Evolutionary conservation across 78 protist genomes (phyloP), one percentile per base, ranked within the genome.

Genomic region (Cavenderia fasciculata): DNA sequence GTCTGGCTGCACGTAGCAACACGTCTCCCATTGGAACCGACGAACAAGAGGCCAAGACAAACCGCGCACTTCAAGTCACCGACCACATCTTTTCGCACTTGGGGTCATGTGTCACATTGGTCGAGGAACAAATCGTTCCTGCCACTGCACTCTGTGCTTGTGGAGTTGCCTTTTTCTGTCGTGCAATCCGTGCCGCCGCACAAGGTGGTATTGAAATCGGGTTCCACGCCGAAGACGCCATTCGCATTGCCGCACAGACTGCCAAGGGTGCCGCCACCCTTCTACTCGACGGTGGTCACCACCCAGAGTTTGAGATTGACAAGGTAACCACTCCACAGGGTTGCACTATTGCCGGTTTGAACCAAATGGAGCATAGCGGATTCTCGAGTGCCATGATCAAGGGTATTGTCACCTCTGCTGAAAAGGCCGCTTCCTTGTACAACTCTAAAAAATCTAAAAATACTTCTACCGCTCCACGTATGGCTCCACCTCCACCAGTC

Each of bases 81-180:
- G 33, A 74, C 59, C 19, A 52, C 14, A 87, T 87, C 29, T 87
- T 87, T 23, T 41, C 62, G 27, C 21, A n/a, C 14, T 40, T 87
- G 2, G 93, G 93, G 16, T 69, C 19, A 14, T 29, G 68, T 0
- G 33, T 87, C 23, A 77, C 65, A 21, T 46, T 87, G 33, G 65
- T 23, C 54, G 93, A 87, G 49, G 93, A 87, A 40, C 86, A 74
- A 59, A 87, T 87, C 25, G 93, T 87, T 25, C 93, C 93, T 23
- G 93, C 93, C n/a, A 87, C 93, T 21, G 93, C 93, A 34, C 38
- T 87, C 25, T 87, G 93, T 36, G 93, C 93, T 19, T 87, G 93
- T 74, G 93, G 93, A 34, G 74, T 87, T 27, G 93, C 93, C 10
- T 87, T 87, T 77, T 87, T 87, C 47, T 59, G 71, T 27, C 72